Evolutionary conservation across 108 stramenopile species (phyloP), one percentile per base, ranked within the genome.

Genomic region (Aurantiochytrium sp.): DNA sequence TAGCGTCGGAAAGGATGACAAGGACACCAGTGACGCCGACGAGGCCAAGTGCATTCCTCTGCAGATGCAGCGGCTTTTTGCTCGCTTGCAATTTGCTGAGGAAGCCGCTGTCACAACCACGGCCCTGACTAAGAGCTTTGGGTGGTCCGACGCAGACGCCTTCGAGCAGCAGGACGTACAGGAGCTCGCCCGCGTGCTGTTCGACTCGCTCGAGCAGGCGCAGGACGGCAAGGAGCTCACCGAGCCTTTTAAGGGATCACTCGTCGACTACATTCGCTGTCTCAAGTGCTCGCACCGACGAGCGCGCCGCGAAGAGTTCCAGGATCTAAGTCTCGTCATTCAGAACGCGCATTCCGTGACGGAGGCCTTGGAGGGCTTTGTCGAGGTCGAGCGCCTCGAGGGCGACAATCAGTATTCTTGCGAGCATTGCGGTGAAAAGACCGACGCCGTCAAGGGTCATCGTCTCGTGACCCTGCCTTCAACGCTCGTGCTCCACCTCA

Each of bases 401-500:
- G 92, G 92, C 15, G 92, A 93, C 86, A 93, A 93, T 88, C 88
- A 93, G 91, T 90, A 90, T 87, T 87, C 53, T 53, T 90, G 90
- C 69, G 91, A 92, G 85, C 17, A 27, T 2, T 86, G 87, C 59
- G 68, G 30, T 3, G 10, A 19, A 8, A 91, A 91, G 87, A 36
- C 48, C 19, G 91, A 93, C 59, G 92, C 92, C 22, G 85, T 91
- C 30, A 92, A 92, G 81, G 92, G 92, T 21, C 65, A 92, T 37
- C 89, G 89, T 41, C 87, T 92, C 87, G 42, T 53, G 31, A 48
- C 52, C 37, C 86, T 92, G 54, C 92, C 92, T 19, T 86, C 89
- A 48, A 91, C 91, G 52, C 86, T 92, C 50, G 87, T 89, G 27
- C 68, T 92, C 6, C 92, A 92, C 89, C 89, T 92, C 19, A 92